A percentile compares a stretch with the other conserved stretches of the same genome.
Conservation (phyloP, 2,329 filamentous ascomycete genomes). For the Alternaria sp. region DNA sequence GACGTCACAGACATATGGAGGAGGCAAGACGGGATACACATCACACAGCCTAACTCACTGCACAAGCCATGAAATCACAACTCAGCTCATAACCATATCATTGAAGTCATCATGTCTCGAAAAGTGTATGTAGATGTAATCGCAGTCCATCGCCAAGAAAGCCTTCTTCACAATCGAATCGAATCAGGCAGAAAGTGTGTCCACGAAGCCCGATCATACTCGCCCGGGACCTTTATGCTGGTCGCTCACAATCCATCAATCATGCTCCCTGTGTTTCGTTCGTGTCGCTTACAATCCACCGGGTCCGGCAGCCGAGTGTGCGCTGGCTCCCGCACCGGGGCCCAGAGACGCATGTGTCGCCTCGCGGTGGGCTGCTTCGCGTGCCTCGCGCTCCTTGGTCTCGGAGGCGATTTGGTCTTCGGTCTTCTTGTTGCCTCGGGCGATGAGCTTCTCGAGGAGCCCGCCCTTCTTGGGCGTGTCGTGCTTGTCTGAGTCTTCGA, state of each 20-base stretch:
- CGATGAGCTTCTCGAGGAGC: conserved; percentile 43
- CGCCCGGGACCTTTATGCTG: background rate
- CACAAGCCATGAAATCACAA: background rate
- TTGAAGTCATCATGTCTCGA: conserved; percentile 5
- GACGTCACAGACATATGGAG: background rate
- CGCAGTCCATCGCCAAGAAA: conserved; percentile 8
- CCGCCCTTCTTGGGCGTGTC: conserved; percentile 42
- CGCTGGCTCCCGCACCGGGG: conserved; percentile 21
- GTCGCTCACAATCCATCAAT: background rate
- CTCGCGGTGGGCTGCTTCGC: conserved; percentile 13
- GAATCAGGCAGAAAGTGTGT: background rate
- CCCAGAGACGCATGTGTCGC: conserved; percentile 20
- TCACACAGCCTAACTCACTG: background rate
- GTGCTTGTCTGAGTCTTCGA: conserved; percentile 43
- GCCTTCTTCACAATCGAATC: background rate
- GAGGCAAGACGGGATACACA: background rate
- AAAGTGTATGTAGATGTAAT: conserved; percentile 6
- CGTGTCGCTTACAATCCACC: conserved; percentile 12
- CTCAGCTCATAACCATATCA: conserved; percentile 4
- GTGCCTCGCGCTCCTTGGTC: conserved; percentile 28
- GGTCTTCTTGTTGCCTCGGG: conserved; percentile 44
- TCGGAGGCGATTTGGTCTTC: conserved; percentile 42
- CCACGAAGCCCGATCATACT: background rate
- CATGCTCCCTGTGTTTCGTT: background rate
- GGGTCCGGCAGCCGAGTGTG: conserved; percentile 24